Percentiles rank a stretch among this genome's conserved stretches.
Evolutionary conservation across 2,329 filamentous ascomycete genomes (phyloP).

Genomic region (Seiridium unicorne): DNA sequence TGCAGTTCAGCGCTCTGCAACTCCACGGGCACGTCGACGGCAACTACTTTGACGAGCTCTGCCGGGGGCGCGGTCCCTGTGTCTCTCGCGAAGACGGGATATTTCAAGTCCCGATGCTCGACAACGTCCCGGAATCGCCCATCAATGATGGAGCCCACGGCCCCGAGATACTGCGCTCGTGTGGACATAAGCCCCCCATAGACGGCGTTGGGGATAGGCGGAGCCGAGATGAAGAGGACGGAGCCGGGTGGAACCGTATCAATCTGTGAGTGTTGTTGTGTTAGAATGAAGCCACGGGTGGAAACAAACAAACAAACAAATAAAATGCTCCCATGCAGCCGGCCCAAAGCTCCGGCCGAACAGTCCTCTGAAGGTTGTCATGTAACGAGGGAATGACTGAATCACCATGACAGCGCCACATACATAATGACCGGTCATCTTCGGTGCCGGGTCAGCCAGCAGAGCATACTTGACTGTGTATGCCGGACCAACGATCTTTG

Average conservation of each 20-base stretch:
- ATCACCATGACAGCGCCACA: conserved; percentile 9
- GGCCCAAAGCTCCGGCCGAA: too few relatives aligned
- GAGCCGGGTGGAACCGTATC: conserved; percentile 44
- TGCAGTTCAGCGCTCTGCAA: conserved; percentile 32
- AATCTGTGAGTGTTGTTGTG: conserved; percentile 33
- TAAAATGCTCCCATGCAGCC: too few relatives aligned
- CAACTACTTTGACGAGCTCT: conserved; percentile 39
- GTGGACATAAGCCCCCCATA: conserved; percentile 55
- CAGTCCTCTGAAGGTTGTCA: too few relatives aligned
- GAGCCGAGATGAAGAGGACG: conserved; percentile 50
- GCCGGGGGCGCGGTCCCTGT: conserved; percentile 42
- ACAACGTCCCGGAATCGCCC: conserved; percentile 51
- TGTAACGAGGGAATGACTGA: too few relatives aligned
- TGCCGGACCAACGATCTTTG: conserved; percentile 53
- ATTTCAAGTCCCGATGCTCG: conserved; percentile 48
- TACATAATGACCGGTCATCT: conserved; percentile 45
- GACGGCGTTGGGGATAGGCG: conserved; percentile 46
- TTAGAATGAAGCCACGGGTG: conserved; percentile 5
- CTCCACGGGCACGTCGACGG: conserved; percentile 37
- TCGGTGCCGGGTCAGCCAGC: conserved; percentile 43
- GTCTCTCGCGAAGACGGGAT: conserved; percentile 44
- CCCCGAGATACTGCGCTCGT: conserved; percentile 41
- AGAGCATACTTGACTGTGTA: conserved; percentile 53
- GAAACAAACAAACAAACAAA: background rate
- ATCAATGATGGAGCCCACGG: conserved; percentile 49